Conservation (phyloP, 805 yeast genomes). For the Maudiozyma saulgeensis region DNA sequence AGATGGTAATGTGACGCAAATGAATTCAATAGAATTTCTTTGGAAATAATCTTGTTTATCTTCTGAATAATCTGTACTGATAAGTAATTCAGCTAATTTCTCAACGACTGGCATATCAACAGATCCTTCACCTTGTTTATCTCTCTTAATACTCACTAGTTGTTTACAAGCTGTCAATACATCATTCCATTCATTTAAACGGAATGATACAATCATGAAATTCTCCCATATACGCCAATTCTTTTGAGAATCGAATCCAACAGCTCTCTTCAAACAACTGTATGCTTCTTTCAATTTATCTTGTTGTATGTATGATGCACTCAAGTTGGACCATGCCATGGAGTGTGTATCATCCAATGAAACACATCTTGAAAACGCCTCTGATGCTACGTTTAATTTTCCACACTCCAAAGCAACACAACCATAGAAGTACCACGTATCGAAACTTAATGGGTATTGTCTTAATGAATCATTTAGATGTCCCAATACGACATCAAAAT, state of each 20-base stretch:
- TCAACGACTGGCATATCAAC: constrained; percentile 72
- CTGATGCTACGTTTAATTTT: constrained; percentile 70
- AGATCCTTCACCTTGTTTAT: constrained; percentile 49
- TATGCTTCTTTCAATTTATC: constrained; percentile 71
- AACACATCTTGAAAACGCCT: constrained; percentile 87
- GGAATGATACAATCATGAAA: constrained; percentile 70
- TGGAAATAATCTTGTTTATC: constrained; percentile 52
- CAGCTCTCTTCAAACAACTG: constrained; percentile 74
- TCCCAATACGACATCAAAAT: constrained; percentile 44
- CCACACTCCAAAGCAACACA: constrained; percentile 72
- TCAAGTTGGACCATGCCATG: constrained; percentile 85
- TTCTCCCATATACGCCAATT: constrained; percentile 93
- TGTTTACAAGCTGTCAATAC: constrained; percentile 67
- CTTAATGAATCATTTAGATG: constrained; percentile 69
- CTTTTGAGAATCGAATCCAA: constrained; percentile 56
- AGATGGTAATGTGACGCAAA: constrained; percentile 58
- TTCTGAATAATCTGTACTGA: constrained; percentile 40
- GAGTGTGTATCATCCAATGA: constrained; percentile 72
- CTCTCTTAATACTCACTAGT: constrained; percentile 47
- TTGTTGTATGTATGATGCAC: constrained; percentile 60
- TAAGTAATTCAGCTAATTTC: constrained; percentile 56
- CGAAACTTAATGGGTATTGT: constrained; percentile 62
- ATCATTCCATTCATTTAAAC: constrained; percentile 80
- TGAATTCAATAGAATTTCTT: constrained; percentile 55
- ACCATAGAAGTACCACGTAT: constrained; percentile 89